Evolutionary conservation across 2,329 filamentous ascomycete genomes (phyloP), one percentile per base, ranked within the genome.

Genomic region (Shiraia bambusicola): DNA sequence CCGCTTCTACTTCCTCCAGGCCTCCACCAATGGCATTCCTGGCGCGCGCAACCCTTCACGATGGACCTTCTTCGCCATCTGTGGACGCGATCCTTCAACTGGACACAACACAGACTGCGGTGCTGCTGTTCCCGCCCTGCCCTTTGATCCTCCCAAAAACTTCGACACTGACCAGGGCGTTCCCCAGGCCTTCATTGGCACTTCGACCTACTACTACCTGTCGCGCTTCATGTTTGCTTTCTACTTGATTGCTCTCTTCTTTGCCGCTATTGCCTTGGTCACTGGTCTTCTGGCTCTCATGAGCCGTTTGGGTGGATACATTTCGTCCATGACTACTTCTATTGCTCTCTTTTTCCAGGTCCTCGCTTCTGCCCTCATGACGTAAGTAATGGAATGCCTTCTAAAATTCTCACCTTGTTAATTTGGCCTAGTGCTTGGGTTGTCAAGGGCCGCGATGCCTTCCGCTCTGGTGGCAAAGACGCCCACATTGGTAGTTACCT

Each of bases 151-250:
- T 11, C 72, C 76, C 11, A 69, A 71, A 28, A 86, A 84, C 68
- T 93, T 84, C 61, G 73, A 70, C 55, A 82, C 78, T 14, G 69
- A 68, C 2, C 50, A 59, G 1, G 77, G 77, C 44, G 69, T 84
- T 2, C 82, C 82, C 2, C 33, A 62, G 24, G 58, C 69, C 24
- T 82, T 86, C 50, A 64, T 80, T 38, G 76, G 75, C 27, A 71
- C 73, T 8, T 76, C 82, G 54, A 80, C 75, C 49, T 95, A 84
- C 76, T 97, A 79, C 73, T 88, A 90, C 71, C 78, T 93, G 64
- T 94, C 89, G 73, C 82, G 92, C 28, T 95, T 96, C 74, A 86
- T 88, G 69, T 97, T 92, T 80, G 88, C 91, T 27, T 93, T 95
- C 70, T 87, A 87, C 73, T 75, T 97, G 42, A 84, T 97, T 53